Evolutionary conservation across 1,284 basidiomycete species (phyloP), one percentile per base, ranked within the genome.

Genomic region (Vanrija humicola): DNA sequence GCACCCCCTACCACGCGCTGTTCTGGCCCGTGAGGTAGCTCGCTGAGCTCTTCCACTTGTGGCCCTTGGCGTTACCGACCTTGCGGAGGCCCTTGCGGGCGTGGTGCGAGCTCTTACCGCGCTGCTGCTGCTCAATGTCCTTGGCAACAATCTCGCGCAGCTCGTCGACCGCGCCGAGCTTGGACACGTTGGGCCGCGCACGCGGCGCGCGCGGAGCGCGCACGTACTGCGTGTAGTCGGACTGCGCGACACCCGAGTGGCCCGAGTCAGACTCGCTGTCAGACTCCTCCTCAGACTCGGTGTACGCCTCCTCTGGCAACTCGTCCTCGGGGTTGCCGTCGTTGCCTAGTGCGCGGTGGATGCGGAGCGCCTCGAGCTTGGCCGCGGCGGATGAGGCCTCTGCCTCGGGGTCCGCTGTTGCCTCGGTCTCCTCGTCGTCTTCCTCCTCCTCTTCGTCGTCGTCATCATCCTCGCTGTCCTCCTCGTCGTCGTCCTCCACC

Each of bases 1-100:
- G 83, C 76, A 23, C 82, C 84, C 84, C 12, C 34, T 34, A 34
- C 34, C 34, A 34, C 34, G 34, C 34, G 34, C 34, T 34, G 34
- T 81, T 78, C 54, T 79, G 79, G 67, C 87, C 85, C 10, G 85
- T 64, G 66, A 84, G 83, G 29, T 89, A 81, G 56, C 82, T 80
- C 34, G 77, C 82, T 65, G 89, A 87, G 66, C 84, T 83, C 77
- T 91, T 93, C 58, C 86, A 87, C 73, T 94, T 93, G 70, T 87
- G 89, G 16, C 91, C 90, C 65, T 86, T 84, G 19, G 84, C 79
- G 44, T 88, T 80, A 25, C 90, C 90, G 26, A 82, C 84, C 58
- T 83, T 81, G 55, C 82, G 81, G 5, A 81, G 79, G 10, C 81
- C 81, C 59, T 85, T 83, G 70, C 86, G 86, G 1, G 86, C 82